Conservation (phyloP, 2,329 filamentous ascomycete species). For the Proliferodiscus dingleyae region DNA sequence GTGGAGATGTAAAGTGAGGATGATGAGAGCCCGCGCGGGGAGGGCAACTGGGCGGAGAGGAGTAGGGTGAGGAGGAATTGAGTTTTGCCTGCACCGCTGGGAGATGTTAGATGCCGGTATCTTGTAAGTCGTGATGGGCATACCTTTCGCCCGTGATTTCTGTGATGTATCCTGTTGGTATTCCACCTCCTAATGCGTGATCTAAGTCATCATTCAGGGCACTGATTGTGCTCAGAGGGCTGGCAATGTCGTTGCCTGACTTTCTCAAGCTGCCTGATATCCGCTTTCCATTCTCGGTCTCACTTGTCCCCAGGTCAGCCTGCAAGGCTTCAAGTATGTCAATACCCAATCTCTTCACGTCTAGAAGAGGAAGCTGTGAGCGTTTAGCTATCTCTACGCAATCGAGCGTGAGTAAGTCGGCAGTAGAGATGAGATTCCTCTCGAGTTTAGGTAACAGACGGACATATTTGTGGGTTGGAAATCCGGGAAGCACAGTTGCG, state of each 20-base stretch:
- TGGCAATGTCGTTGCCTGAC: slow-evolving; percentile 34
- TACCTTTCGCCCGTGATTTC: slow-evolving; percentile 89
- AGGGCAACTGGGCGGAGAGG: slow-evolving; percentile 75
- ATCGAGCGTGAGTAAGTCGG: slow-evolving; percentile 82
- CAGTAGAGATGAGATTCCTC: slow-evolving; percentile 68
- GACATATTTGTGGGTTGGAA: slow-evolving; percentile 65
- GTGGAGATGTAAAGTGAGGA: slow-evolving; percentile 92
- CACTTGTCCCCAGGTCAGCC: slow-evolving; percentile 39
- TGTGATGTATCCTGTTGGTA: slow-evolving; percentile 75
- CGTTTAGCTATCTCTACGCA: slow-evolving; percentile 78
- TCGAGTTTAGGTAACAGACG: slow-evolving; percentile 78
- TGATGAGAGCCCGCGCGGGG: slow-evolving; percentile 64
- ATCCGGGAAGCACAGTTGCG: slow-evolving; percentile 73
- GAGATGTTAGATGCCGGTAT: slow-evolving; percentile 14
- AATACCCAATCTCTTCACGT: slow-evolving; percentile 69
- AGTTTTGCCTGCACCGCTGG: slow-evolving; percentile 84
- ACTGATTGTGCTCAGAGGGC: slow-evolving; percentile 60
- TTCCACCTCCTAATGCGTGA: slow-evolving; percentile 65
- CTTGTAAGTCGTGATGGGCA: neutral
- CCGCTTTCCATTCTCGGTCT: slow-evolving; percentile 9
- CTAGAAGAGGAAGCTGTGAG: slow-evolving; percentile 73
- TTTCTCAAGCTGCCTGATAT: slow-evolving; percentile 24
- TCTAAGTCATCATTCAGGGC: slow-evolving; percentile 76
- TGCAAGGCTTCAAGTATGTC: slow-evolving; percentile 65
- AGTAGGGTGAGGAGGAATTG: slow-evolving; percentile 85